Conservation (phyloP, 1,139 yeast genomes). For the Fermentozyma sake region DNA sequence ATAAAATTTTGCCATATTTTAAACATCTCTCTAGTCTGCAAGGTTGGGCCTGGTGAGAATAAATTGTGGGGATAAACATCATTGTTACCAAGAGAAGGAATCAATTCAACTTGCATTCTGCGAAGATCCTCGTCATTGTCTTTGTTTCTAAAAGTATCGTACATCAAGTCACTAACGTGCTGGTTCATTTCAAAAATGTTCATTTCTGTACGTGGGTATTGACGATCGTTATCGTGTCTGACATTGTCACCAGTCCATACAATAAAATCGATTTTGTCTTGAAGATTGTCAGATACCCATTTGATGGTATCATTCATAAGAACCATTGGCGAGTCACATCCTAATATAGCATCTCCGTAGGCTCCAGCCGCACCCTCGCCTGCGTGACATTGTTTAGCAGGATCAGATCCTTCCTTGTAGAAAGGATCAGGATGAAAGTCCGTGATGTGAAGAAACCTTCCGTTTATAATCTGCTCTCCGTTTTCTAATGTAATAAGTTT, state of each 20-base stretch:
- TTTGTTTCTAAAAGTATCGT: conserved; percentile 43
- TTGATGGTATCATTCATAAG: conserved; percentile 59
- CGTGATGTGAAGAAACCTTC: conserved; percentile 78
- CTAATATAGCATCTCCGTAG: conserved; percentile 70
- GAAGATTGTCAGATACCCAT: conserved; percentile 61
- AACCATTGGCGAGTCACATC: conserved; percentile 66
- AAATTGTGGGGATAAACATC: conserved; percentile 88
- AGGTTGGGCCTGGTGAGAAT: conserved; percentile 79
- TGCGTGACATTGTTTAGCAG: conserved; percentile 55
- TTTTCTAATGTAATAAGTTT: conserved; percentile 18
- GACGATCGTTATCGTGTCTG: conserved; percentile 79
- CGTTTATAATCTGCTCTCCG: conserved; percentile 42
- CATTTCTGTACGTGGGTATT: conserved; percentile 63
- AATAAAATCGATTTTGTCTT: conserved; percentile 76
- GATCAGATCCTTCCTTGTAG: conserved; percentile 50
- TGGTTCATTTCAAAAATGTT: conserved; percentile 69
- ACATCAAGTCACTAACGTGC: conserved; percentile 50
- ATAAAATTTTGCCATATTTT: conserved; percentile 68
- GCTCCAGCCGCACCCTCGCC: conserved; percentile 53
- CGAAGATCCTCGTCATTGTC: conserved; percentile 34
- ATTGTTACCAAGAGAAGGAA: conserved; percentile 79
- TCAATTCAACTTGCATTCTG: conserved; percentile 43
- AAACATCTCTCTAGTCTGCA: conserved; percentile 73
- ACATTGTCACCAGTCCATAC: conserved; percentile 91
- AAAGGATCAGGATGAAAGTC: conserved; percentile 84